Base-by-base conservation (phyloP, 2,329 filamentous ascomycete genomes). In the Apiospora marii region DNA sequence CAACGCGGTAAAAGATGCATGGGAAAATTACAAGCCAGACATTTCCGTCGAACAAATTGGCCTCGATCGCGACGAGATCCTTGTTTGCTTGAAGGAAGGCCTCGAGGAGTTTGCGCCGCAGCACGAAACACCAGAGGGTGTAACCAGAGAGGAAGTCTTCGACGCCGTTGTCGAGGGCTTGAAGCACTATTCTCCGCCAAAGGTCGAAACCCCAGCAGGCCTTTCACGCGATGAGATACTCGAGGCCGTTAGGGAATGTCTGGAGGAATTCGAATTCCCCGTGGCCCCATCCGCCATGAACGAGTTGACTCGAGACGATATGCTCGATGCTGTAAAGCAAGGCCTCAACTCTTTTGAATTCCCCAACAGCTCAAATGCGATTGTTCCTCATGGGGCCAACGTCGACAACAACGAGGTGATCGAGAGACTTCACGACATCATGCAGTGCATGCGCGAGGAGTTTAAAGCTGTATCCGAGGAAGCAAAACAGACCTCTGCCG, bases 1-100 rank as follows among this genome's bases (percentile, higher is more conserved):
- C 1, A 89, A 93, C 41, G 95, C 95, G 3, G 93, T 98, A 19
- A 92, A 92, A 76, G 95, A 98, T 77, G 96, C 95, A 0, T 97
- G 95, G 91, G 96, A 98, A 80, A 94, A 92, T 71, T 97, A 97
- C 83, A 97, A 97, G 83, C 96, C 96, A 0, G 94, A 98, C 77
- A 94, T 98, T 69, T 92, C 97, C 77, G 88, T 97, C 5, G 93
- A 98, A 77, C 94, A 97, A 78, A 93, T 97, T 74, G 96, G 95
- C 1, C 86, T 98, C 0, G 96, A 98, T 81, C 90, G 94, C 6
- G 94, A 98, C 16, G 96, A 98, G 79, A 93, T 98, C 68, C 86
- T 98, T 19, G 91, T 93, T 51, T 97, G 95, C 76, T 87, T 98
- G 37, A 92, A 93, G 76, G 93, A 98, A 83, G 96, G 96, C 0